Evolutionary conservation across 352 stramenopile species (phyloP).

Genomic region (Pythium sp.): DNA sequence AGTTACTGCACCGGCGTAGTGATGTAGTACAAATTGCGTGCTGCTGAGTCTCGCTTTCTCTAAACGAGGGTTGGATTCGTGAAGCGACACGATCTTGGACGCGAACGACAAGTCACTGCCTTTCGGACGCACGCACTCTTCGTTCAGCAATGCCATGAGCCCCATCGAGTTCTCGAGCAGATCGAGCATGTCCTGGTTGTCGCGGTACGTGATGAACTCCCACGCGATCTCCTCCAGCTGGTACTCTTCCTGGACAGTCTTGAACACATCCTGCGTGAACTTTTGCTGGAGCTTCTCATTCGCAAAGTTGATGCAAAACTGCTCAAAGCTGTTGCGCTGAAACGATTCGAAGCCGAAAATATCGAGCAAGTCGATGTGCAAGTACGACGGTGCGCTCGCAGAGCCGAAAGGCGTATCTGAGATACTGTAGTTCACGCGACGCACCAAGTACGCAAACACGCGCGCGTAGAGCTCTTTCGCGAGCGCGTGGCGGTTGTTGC

Average conservation of each 20-base stretch:
- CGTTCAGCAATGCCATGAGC: conserved; percentile 88
- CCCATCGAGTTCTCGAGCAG: conserved; percentile 89
- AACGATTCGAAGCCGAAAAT: conserved; percentile 98
- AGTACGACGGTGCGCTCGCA: conserved; percentile 34
- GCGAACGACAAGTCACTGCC: conserved; percentile 85
- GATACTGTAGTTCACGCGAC: conserved; percentile 81
- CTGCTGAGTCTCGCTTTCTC: conserved; percentile 72
- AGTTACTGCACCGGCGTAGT: conserved; percentile 80
- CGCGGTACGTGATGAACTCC: conserved; percentile 82
- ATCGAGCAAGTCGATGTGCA: conserved; percentile 94
- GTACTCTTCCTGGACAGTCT: conserved; percentile 87
- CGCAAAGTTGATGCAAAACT: conserved; percentile 96
- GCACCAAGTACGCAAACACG: conserved; percentile 95
- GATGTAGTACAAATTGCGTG: conserved; percentile 78
- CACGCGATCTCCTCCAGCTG: conserved; percentile 64
- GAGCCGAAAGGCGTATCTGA: conserved; percentile 37
- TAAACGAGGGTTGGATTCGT: conserved; percentile 76
- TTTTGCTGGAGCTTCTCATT: conserved; percentile 95
- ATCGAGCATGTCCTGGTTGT: conserved; percentile 91
- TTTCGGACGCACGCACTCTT: conserved; percentile 89
- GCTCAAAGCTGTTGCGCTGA: conserved; percentile 91
- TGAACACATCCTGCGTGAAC: conserved; percentile 86
- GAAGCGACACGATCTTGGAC: conserved; percentile 84
- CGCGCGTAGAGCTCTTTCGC: conserved; percentile 94
- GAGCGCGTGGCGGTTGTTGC: conserved; percentile 92